Base-by-base conservation (phyloP, 129 eudicot genomes). In the Scalesia atractyloides region DNA sequence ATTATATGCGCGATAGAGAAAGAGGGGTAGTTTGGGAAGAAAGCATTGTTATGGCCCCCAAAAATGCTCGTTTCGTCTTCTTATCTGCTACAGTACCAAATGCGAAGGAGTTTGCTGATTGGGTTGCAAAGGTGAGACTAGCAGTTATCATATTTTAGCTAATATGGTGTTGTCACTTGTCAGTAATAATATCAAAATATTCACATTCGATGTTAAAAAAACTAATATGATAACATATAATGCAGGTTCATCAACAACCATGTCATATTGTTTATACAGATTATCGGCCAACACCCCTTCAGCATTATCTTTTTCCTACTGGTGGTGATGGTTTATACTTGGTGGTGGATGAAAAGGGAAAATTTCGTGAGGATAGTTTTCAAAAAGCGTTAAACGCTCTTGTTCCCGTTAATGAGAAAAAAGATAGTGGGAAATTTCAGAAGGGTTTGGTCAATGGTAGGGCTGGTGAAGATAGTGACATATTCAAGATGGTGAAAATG, bases 1-100 rank as follows among this genome's bases (percentile, higher is more conserved):
- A 95, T 86, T 95, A 95, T 79, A 95, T 90, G 99, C 95, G 97
- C 73, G 99, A 95, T 79, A 86, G 96, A 74, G 99, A 95, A 81
- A 79, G 99, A 76, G 99, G 99, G 41, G 99, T 94, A 8, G 99
- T 95, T 18, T 95, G 99, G 99, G 99, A 95, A 86, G 97, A 95
- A 69, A 95, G 99, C 68, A 94, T 94, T 69, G 97, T 94, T 20
- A 88, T 94, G 99, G 99, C 99, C 56, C 99, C 99, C 9, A 90
- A 90, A 83, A 90, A 90, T 22, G 86, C 97, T 37, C 82, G 97
- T 50, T 95, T 95, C 72, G 97, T 95, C 16, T 95, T 95, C 60
- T 89, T 95, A 43, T 95, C 99, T 2, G 97, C 99, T 36, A 95
- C 99, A 2, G 99, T 95, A 33, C 99, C 99, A 50, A 95, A 95